Evolutionary conservation across 768 basidiomycete genomes (phyloP), one percentile per base, ranked within the genome.

Genomic region (Pleurotus platypus): DNA sequence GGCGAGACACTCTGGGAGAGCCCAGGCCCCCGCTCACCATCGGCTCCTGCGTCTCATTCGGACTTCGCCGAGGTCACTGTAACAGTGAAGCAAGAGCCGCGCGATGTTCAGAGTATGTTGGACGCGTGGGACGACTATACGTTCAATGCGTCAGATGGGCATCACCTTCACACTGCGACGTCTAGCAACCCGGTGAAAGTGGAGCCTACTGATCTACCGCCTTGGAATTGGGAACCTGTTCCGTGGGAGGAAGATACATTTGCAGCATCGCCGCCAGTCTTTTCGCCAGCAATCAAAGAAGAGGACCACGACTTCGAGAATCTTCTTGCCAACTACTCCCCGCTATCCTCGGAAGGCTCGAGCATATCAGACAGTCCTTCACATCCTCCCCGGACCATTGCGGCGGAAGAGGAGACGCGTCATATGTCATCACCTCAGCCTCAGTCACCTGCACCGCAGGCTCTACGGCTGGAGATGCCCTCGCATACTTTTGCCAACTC

Each of bases 71-170:
- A 54, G n/a, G 16, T 42, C 2, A 43, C 35, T 13, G 51, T 54
- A n/a, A 60, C 69, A 7, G 78, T 88, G 59, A 86, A 88, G 67
- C 78, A 81, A 60, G 86, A 89, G 60, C 78, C 79, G 1, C 72
- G 71, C 16, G 86, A 89, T 61, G 79, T 87, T 3, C 80, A 84
- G 61, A 81, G 81, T 11, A 78, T 87, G 70, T 67, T 89, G 45
- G 85, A 87, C 56, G 82, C 81, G 15, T 90, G 87, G 87, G 88
- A 89, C 51, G 78, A 81, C 61, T 75, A 84, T 58, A 64, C 67
- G 55, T 65, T 70, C 62, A 62, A 76, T 38, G 73, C 73, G 2
- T 42, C 40, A 7, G 78, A 75, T 22, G 64, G 75, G 22, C 75
- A 75, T 55, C 74, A 80, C 18, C 73, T 77, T n/a, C 70, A 77